Conservation (phyloP, 495 filamentous ascomycete species). For the Penicillium waksmanii region DNA sequence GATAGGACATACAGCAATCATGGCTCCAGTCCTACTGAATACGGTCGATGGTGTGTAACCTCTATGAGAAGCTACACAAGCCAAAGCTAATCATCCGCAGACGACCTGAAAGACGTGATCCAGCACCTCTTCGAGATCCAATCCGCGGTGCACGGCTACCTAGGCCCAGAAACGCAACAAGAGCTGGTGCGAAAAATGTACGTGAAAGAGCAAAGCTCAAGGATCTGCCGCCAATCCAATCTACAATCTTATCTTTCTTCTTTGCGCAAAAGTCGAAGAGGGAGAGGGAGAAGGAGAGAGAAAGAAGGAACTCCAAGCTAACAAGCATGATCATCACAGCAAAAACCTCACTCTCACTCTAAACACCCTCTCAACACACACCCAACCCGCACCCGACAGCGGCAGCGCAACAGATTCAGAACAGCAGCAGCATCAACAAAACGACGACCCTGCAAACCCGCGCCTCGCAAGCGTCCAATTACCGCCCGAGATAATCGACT, state of each 20-base stretch:
- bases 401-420: constrained; percentile 5
- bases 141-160: constrained; percentile 70
- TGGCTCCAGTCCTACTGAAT: constrained; percentile 51
- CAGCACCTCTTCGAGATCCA: constrained; percentile 88
- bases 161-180: constrained; percentile 62
- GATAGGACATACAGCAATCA: constrained; percentile 17
- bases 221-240: constrained; percentile 6
- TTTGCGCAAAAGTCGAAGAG: constrained; percentile 7
- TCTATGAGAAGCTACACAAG: no score
- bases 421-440: constrained; percentile 23
- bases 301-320: not conserved
- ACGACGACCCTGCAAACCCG: constrained; percentile 50
- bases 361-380: constrained; percentile 45
- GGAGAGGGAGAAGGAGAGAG: not conserved
- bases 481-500: constrained; percentile 88
- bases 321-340: constrained; percentile 23
- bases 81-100: constrained; percentile 27
- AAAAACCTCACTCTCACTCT: constrained; percentile 50
- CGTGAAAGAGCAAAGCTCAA: constrained; percentile 4
- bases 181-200: constrained; percentile 68
- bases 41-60: constrained; percentile 54
- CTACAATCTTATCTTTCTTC: not conserved
- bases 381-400: constrained; percentile 20
- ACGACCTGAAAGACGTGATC: constrained; percentile 63
- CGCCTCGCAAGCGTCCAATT: constrained; percentile 57